Conservation (phyloP, 495 filamentous ascomycete genomes). For the Trypethelium eluteriae region DNA sequence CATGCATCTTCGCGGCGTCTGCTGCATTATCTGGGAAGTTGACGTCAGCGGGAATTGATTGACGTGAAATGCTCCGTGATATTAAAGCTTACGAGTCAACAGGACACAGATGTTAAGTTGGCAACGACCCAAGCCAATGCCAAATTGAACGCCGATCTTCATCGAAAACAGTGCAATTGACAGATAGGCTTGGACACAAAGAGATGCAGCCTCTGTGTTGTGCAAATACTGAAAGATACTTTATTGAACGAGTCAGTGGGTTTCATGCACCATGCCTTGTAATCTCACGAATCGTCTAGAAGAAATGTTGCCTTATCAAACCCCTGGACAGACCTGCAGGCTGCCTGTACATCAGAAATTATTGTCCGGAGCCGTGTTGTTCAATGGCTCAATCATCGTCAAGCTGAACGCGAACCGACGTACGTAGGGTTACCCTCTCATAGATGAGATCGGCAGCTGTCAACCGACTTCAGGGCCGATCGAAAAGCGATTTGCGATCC, state of each 20-base stretch:
- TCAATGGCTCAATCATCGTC: background rate
- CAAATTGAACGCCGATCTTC: slow-evolving; percentile 4
- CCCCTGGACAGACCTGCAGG: background rate
- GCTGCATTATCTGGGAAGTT: slow-evolving; percentile 4
- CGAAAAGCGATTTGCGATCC: background rate
- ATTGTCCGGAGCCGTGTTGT: background rate
- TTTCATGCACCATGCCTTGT: background rate
- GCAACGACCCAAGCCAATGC: background rate
- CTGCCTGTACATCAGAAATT: background rate
- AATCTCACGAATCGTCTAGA: background rate
- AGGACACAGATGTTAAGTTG: background rate
- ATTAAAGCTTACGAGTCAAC: background rate
- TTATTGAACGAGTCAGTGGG: background rate
- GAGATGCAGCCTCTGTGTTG: background rate
- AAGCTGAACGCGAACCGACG: background rate
- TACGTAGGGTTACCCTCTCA: background rate
- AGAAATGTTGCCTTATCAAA: background rate
- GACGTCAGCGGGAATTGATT: background rate
- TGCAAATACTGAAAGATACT: background rate
- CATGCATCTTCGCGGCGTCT: background rate
- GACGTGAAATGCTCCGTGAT: background rate
- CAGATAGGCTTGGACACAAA: background rate
- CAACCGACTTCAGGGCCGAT: background rate
- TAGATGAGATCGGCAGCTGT: background rate
- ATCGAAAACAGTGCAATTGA: background rate